Evolutionary conservation across 1,284 basidiomycete genomes (phyloP).

Genomic region (Gymnopus androsaceus): DNA sequence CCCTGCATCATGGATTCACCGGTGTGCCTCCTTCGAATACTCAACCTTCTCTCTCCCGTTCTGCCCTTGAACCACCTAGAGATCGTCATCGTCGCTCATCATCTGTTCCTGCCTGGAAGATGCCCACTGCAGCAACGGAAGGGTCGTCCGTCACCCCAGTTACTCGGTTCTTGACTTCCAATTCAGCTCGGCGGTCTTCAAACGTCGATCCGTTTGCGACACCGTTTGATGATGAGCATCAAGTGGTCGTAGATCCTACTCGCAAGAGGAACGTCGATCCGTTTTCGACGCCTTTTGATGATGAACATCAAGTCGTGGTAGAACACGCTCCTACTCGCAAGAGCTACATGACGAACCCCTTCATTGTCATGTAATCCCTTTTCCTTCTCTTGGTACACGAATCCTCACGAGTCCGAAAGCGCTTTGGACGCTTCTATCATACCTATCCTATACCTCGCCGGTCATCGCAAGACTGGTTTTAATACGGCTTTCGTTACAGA

Average conservation of each 20-base stretch:
- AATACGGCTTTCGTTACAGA: neutral
- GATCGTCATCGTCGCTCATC: slow-evolving; percentile 17
- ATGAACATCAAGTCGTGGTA: slow-evolving; percentile 50
- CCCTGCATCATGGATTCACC: slow-evolving; percentile 54
- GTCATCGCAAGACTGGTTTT: no score
- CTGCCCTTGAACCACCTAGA: slow-evolving; percentile 30
- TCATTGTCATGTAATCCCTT: slow-evolving; percentile 31
- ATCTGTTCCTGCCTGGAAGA: slow-evolving; percentile 19
- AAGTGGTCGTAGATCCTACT: slow-evolving; percentile 36
- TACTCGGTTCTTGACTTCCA: slow-evolving; percentile 48
- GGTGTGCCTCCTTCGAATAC: slow-evolving; percentile 26
- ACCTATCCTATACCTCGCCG: neutral
- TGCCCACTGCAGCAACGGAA: slow-evolving; percentile 3
- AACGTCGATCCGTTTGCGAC: slow-evolving; percentile 65
- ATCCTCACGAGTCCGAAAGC: neutral
- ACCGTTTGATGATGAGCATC: slow-evolving; percentile 74
- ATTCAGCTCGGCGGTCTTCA: slow-evolving; percentile 14
- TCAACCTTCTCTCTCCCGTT: slow-evolving; percentile 1
- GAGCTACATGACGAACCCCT: slow-evolving; percentile 47
- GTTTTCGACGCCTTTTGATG: slow-evolving; percentile 79
- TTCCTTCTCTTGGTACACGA: slow-evolving; percentile 12
- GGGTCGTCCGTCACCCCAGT: slow-evolving; percentile 37
- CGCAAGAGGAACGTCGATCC: slow-evolving; percentile 54
- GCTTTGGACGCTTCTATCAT: neutral
- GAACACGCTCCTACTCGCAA: slow-evolving; percentile 36